These are phyloP conservation scores for Solanum medicagineum DNA, from an alignment of 257 asterid genomes.

Conservation along the genomic window DNA sequence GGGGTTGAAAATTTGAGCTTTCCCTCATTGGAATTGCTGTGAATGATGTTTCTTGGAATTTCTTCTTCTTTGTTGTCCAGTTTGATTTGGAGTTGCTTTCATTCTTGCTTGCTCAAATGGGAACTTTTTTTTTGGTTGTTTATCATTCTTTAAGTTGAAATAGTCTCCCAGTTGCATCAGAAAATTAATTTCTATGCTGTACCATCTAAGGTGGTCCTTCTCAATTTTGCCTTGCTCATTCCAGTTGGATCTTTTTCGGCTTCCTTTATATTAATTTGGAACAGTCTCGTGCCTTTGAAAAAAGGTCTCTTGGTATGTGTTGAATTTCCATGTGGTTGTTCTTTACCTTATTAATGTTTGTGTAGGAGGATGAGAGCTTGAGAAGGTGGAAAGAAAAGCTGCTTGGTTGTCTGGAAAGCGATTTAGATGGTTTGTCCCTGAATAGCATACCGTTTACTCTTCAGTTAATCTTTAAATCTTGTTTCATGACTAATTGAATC, in stretches of 20 bases:
- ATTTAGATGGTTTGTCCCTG: constrained; percentile 40
- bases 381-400: constrained; percentile 82
- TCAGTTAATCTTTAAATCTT: background rate
- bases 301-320: background rate
- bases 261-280: background rate
- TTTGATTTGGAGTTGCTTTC: background rate
- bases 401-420: constrained; percentile 70
- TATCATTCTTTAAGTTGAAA: background rate
- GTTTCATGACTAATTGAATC: background rate
- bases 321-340: background rate
- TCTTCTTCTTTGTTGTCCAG: background rate
- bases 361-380: constrained; percentile 69
- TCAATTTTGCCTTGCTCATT: background rate
- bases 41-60: background rate
- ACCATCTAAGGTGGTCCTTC: background rate
- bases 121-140: background rate
- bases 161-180: background rate
- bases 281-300: background rate
- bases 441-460: background rate
- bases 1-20: background rate
- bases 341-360: background rate
- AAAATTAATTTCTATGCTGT: background rate
- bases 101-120: background rate
- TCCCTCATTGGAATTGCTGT: background rate
- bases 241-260: background rate